These are phyloP conservation scores for Leccinum rimulosum DNA, from an alignment of 768 basidiomycete genomes.

Conservation along the genomic window DNA sequence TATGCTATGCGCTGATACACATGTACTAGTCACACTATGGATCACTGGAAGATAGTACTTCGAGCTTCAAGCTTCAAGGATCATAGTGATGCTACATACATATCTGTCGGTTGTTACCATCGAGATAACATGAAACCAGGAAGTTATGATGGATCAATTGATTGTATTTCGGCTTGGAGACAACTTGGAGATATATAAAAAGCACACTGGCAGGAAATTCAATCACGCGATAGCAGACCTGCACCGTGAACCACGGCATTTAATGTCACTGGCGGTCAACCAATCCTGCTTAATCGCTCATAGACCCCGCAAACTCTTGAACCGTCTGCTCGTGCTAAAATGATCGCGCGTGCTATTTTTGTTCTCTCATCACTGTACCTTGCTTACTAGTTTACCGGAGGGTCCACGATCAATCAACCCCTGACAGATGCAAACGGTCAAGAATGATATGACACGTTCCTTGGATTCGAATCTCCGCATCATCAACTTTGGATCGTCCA, in stretches of 20 bases:
- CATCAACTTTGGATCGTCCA: background rate
- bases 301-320: background rate
- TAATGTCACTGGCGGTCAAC: background rate
- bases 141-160: background rate
- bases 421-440: background rate
- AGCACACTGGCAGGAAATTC: background rate
- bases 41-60: too few species aligned
- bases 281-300: background rate
- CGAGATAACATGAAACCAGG: background rate
- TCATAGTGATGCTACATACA: too few species aligned
- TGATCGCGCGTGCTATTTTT: background rate
- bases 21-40: too few species aligned
- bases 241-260: background rate
- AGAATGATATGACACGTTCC: background rate
- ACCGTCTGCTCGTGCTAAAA: background rate
- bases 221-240: background rate
- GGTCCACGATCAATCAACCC: background rate
- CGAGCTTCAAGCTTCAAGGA: too few species aligned
- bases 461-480: background rate
- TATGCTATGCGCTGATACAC: too few species aligned
- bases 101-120: background rate
- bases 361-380: background rate
- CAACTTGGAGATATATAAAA: background rate
- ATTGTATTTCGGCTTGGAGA: background rate
- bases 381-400: background rate